Conservation (phyloP, 192 early-diverging fungal genomes). For the Linnemannia elongata region DNA sequence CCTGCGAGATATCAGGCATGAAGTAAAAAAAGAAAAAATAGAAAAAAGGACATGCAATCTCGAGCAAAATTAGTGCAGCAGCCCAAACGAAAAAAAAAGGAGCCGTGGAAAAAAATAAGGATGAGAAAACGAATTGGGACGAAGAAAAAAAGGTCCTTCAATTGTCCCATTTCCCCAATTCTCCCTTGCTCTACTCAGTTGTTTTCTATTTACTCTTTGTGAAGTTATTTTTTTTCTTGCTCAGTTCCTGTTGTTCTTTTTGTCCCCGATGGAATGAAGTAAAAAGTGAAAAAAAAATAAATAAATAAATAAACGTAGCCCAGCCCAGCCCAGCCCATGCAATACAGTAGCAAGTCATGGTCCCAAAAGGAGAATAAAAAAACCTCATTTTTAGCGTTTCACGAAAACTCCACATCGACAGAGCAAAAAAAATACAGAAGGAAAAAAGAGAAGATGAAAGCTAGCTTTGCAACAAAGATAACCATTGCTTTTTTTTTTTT, state of each 20-base stretch:
- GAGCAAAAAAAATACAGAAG: background rate
- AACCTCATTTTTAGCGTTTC: background rate
- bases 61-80: constrained; percentile 1
- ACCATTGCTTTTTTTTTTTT: background rate
- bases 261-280: background rate
- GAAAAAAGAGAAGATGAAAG: background rate
- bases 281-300: too few species aligned
- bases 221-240: background rate
- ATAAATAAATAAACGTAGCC: too few species aligned
- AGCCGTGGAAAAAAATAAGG: constrained; percentile 5
- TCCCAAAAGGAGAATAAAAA: constrained; percentile 9
- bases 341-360: background rate
- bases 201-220: background rate
- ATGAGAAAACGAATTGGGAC: background rate
- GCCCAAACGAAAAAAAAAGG: constrained; percentile 9
- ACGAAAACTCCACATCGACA: background rate
- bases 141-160: background rate
- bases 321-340: background rate
- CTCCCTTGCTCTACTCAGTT: background rate
- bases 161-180: background rate
- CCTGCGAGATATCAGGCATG: background rate
- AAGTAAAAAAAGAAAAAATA: background rate
- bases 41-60: background rate
- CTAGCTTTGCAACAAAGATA: background rate
- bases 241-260: constrained; percentile 6